A percentile compares a stretch with the other conserved stretches of the same genome.
These are phyloP conservation scores for Dothistroma septosporum DNA, from an alignment of 2,329 filamentous ascomycete genomes.

Conservation along the genomic window DNA sequence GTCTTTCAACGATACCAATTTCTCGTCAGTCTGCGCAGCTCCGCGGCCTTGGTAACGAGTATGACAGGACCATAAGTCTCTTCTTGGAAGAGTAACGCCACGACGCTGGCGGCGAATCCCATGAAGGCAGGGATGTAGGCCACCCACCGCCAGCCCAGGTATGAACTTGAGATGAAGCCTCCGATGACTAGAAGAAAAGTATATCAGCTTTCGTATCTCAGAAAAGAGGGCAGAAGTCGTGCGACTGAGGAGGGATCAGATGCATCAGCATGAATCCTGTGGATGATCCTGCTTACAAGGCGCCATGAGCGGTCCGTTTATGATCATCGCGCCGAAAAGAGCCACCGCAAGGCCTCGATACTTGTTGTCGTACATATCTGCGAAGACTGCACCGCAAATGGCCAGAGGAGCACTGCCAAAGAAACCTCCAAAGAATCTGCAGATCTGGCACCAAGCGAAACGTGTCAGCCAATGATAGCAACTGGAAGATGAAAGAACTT, in stretches of 20 bases:
- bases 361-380: constrained; percentile 39
- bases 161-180: constrained; percentile 37
- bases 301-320: constrained; percentile 39
- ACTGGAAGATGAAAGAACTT: no score
- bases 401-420: constrained; percentile 45
- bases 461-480: background rate
- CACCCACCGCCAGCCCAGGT: constrained; percentile 41
- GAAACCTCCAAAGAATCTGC: constrained; percentile 34
- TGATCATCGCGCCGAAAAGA: constrained; percentile 38
- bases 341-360: constrained; percentile 39
- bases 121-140: constrained; percentile 44
- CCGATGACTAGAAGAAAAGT: constrained; percentile 21
- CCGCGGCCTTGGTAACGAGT: constrained; percentile 39
- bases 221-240: no score
- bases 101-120: constrained; percentile 31
- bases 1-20: constrained; percentile 28
- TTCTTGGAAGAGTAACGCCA: constrained; percentile 37
- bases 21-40: constrained; percentile 32
- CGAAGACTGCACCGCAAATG: constrained; percentile 43
- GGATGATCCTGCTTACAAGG: constrained; percentile 23
- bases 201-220: no score
- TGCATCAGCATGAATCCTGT: no score
- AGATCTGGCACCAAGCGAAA: background rate
- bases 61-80: constrained; percentile 42
- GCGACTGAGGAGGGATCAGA: no score